Evolutionary conservation across 345 rosid genomes (phyloP), one percentile per base, ranked within the genome.

Genomic region (Gossypium bickii): DNA sequence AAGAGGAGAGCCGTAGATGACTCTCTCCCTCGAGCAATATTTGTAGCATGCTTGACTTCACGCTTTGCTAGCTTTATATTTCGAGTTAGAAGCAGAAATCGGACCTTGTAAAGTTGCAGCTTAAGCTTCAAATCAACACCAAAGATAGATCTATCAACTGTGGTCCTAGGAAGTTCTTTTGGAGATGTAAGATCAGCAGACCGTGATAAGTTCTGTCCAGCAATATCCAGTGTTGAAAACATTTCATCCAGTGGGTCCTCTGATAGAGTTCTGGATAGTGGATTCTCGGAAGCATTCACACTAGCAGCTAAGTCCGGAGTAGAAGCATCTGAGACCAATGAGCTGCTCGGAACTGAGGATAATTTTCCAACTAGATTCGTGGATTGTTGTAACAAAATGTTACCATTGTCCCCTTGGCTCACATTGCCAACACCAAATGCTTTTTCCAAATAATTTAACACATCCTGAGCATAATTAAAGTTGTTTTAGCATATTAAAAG

Each of bases 41-140:
- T 93, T 87, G 93, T 88, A 13, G 97, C 97, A 83, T 87, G 97
- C 85, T 96, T 96, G 53, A 96, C 90, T 87, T 96, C 99, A 24
- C 98, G 97, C 86, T 96, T 96, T 1, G 97, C 99, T 74, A 89
- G 87, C 82, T 92, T 93, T 76, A 96, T 72, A 80, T 96, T 96
- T 78, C 95, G 89, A 38, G 97, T 89, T 58, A 93, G 92, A 75
- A 93, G 97, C 77, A 92, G 82, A 84, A 93, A 89, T 12, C 83
- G 88, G 67, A 96, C 97, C 91, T 87, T 93, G 89, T 96, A 93
- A 72, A 92, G 97, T 81, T 90, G 98, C 89, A 95, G 81, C 85
- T 89, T 92, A 47, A 93, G 92, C 92, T 90, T 96, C 83, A 92
- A 83, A 86, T 92, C 93, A 76, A 82, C 82, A 45, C 84, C 78